phyloP scores from a whole-genome alignment of 495 filamentous ascomycete species.

The Aeminium ludgeri region DNA sequence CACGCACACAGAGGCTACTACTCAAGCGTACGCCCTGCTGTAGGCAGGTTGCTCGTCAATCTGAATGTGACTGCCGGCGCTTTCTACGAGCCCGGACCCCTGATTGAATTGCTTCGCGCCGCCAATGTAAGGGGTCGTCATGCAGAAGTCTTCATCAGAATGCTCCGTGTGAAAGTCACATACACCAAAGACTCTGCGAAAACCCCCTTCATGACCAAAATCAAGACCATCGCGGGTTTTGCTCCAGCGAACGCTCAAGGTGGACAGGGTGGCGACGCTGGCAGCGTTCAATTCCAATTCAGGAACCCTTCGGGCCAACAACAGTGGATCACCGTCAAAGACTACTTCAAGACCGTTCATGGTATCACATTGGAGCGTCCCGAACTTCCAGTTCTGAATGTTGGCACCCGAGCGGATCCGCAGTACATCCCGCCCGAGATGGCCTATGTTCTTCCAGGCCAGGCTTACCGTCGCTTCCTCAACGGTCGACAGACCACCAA shows the following conservation, averaged over 20 bases:
- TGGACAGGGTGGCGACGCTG: no score
- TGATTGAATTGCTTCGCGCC: slow-evolving; percentile 19
- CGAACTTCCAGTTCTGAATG: slow-evolving; percentile 49
- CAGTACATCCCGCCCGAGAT: slow-evolving; percentile 52
- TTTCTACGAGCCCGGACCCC: slow-evolving; percentile 25
- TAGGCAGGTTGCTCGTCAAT: slow-evolving; percentile 30
- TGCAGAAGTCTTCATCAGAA: slow-evolving; percentile 13
- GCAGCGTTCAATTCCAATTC: no score
- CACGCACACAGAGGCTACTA: slow-evolving; percentile 32
- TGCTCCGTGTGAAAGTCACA: slow-evolving; percentile 15
- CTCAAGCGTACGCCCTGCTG: slow-evolving; percentile 30
- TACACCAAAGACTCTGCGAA: slow-evolving; percentile 14
- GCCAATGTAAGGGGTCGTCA: slow-evolving; percentile 6
- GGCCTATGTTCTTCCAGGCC: slow-evolving; percentile 47
- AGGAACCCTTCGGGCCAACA: no score
- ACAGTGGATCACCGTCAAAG: slow-evolving; percentile 10
- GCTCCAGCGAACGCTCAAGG: background rate
- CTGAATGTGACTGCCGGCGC: slow-evolving; percentile 31
- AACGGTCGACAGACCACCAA: slow-evolving; percentile 35
- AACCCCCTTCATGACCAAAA: slow-evolving; percentile 3
- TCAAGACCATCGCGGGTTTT: slow-evolving; percentile 8
- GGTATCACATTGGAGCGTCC: slow-evolving; percentile 25
- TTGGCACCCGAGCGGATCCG: slow-evolving; percentile 40
- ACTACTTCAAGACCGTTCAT: slow-evolving; percentile 27
- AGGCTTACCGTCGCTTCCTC: slow-evolving; percentile 41